Base-by-base conservation (phyloP, 257 asterid genomes). In the Solanum phureja region DNA sequence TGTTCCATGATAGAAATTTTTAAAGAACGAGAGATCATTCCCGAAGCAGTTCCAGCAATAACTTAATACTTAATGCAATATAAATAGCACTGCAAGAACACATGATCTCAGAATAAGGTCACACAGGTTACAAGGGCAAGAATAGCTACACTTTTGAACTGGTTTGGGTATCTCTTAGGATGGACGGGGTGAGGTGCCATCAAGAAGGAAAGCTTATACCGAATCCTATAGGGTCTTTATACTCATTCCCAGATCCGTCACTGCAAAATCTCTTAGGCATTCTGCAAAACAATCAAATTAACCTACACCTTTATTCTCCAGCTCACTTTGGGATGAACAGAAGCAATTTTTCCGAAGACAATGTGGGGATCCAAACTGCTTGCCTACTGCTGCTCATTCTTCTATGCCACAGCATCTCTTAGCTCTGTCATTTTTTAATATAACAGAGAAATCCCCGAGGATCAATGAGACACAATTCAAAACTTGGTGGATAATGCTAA, bases 1-100 rank as follows among this genome's bases (percentile, higher is more conserved):
- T 97, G 93, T 86, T 68, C 56, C 85, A 82, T 46, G 69, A 82
- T 19, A 81, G 19, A 81, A 81, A 46, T 46, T 81, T 18, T 38
- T 82, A 82, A 82, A 82, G 69, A 82, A 27, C 7, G 38, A 8
- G 69, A 29, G 66, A 81, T 29, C n/a, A 7, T 7, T 29, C 85
- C 85, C 1, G 64, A 81, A 46, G 68, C 64, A 81, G 85, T 29
- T 46, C 85, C 85, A 81, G 68, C 29, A 16, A 46, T 24, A 81
- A 19, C n/a, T 14, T 29, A 10, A 46, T 5, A 81, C 68, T 9
- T 12, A 16, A 46, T 29, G 68, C 13, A 44, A 81, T 29, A 29
- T 27, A 44, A 73, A 46, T 46, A 81, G 85, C 68, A 27, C 85
- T 18, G 40, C n/a, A 0, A 81, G 84, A 46, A 8, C 64, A 8